Evolutionary conservation across 352 stramenopile genomes (phyloP), one percentile per base, ranked within the genome.

Genomic region (Pythium biforme): DNA sequence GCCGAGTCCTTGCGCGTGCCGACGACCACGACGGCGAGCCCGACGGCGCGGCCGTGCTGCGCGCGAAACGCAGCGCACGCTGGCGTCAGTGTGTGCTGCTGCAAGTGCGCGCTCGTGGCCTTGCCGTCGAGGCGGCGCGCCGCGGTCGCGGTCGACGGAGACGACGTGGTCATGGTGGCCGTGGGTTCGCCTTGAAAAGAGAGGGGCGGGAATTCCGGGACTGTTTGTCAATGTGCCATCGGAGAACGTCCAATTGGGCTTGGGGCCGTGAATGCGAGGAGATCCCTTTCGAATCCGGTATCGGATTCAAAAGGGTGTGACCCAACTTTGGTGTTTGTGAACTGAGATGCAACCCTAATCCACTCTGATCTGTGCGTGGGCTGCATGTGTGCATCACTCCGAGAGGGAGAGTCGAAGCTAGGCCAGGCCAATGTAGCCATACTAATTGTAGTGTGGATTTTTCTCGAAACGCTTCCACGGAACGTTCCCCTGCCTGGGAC

Each of bases 1-100:
- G 83, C 85, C 54, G 95, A 99, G 79, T 99, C 98, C 50, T 87
- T 93, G 40, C 96, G 81, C 34, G 84, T 74, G 52, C 97, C 97
- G 14, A 99, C 96, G 50, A 99, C 83, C 33, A 99, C 93, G 8
- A 99, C 95, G 15, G 97, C 97, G n/a, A 99, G 79, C 0, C 97
- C 97, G n/a, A 89, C 76, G 6, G 96, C 89, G 15, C 77, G 85
- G 14, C 78, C 72, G 60, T 80, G 65, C 7, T 31, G 37, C 58
- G 64, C 43, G 15, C 59, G 51, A 47, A 98, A 88, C n/a, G 63
- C 62, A 2, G 59, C 68, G 31, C 80, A 88, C 51, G 88, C 77
- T 34, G 83, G 79, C 49, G 89, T 70, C 22, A 99, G 76, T 71
- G 98, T 90, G 23, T 83, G 58, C 31, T 84, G 55, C 53, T 85